phyloP scores from a whole-genome alignment of 148 eudicot genomes.

The Selenicereus undatus region DNA sequence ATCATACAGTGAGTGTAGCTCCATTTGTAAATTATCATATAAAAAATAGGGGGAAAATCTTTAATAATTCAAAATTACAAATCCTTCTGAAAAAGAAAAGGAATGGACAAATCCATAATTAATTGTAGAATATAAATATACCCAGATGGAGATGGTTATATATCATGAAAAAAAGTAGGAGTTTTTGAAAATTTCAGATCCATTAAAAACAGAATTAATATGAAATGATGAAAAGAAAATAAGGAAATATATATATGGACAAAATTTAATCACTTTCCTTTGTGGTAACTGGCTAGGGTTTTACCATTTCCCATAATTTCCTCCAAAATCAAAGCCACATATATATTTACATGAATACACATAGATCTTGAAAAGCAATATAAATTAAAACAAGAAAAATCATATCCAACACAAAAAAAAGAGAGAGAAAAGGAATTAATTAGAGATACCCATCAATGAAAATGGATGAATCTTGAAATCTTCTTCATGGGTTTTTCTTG shows the following conservation, averaged over 20 bases:
- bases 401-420: background rate
- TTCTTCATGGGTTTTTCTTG: slow-evolving; percentile 8
- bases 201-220: background rate
- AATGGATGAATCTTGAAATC: slow-evolving; percentile 15
- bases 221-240: background rate
- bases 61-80: background rate
- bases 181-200: background rate
- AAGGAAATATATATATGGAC: too few species aligned
- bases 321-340: background rate
- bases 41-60: too few species aligned
- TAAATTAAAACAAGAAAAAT: background rate
- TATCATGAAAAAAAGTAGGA: background rate
- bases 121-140: too few species aligned
- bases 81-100: background rate
- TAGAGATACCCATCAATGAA: slow-evolving; percentile 6
- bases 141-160: background rate
- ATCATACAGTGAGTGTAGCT: slow-evolving; percentile 11
- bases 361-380: background rate
- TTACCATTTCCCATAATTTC: background rate
- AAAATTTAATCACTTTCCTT: background rate
- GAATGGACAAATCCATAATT: too few species aligned
- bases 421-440: too few species aligned
- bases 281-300: background rate
- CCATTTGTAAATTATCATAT: slow-evolving; percentile 11
- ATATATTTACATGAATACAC: too few species aligned